phyloP scores from a whole-genome alignment of 2,329 filamentous ascomycete genomes.

The Sordariomycetes sp. region DNA sequence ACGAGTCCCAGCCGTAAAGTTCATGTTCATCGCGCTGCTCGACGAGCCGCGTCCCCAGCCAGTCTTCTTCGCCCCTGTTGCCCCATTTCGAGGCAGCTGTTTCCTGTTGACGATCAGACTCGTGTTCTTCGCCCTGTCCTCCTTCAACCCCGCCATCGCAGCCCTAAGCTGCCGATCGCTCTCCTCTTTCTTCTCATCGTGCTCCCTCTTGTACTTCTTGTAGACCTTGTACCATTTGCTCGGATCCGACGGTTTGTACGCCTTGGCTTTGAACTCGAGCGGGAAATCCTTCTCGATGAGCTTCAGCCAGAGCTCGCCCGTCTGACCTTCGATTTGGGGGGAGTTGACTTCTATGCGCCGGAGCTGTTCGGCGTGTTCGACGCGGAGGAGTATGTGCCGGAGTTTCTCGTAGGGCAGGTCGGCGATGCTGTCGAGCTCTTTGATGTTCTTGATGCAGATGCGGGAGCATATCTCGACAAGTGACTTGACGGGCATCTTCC shows the following conservation, averaged over 20 bases:
- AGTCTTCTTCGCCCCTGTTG: conserved; percentile 4
- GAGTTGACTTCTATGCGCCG: conserved; percentile 65
- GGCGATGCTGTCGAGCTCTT: conserved; percentile 59
- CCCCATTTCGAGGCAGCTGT: conserved; percentile 31
- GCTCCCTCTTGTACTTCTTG: conserved; percentile 53
- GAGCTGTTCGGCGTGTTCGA: conserved; percentile 68
- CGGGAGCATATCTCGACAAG: conserved; percentile 41
- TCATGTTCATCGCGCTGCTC: conserved; percentile 25
- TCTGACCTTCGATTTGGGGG: conserved; percentile 64
- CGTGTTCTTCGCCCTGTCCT: conserved; percentile 47
- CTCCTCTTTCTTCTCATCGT: conserved; percentile 46
- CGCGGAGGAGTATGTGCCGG: conserved; percentile 56
- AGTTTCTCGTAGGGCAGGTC: conserved; percentile 56
- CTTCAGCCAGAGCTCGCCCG: conserved; percentile 65
- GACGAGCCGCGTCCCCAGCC: background rate
- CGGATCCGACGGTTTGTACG: conserved; percentile 56
- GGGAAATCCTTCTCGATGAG: conserved; percentile 75
- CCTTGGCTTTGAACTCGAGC: conserved; percentile 49
- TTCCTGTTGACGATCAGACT: conserved; percentile 46
- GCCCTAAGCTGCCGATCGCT: conserved; percentile 50
- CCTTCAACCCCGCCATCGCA: conserved; percentile 46
- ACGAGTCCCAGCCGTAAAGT: conserved; percentile 37
- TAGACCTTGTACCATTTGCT: conserved; percentile 74
- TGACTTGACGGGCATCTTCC: conserved; percentile 34
- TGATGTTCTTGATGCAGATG: conserved; percentile 44